phyloP scores from a whole-genome alignment of 192 early-diverging fungal genomes.

The Podila epicladia region DNA sequence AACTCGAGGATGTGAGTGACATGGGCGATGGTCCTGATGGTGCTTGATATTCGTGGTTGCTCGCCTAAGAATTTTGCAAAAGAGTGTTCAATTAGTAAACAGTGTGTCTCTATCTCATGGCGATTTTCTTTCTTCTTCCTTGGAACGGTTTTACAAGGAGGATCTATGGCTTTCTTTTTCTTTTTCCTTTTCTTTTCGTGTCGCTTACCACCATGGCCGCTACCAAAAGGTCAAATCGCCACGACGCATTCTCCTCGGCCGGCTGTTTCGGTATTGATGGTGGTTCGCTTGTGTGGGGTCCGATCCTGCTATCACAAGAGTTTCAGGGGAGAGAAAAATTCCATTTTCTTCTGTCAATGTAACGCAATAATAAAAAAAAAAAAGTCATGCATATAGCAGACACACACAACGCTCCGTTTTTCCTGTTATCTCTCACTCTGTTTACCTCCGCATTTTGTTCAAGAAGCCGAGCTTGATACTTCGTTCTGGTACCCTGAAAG shows the following conservation, averaged over 20 bases:
- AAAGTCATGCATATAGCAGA: background rate
- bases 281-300: background rate
- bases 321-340: no score
- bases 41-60: no score
- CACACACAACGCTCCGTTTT: background rate
- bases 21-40: no score
- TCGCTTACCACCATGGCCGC: conserved; percentile 13
- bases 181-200: no score
- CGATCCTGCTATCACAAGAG: background rate
- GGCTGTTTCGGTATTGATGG: background rate
- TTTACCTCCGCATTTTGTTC: conserved; percentile 50
- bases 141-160: no score
- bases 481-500: conserved; percentile 52
- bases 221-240: conserved; percentile 6
- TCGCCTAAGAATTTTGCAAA: no score
- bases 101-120: background rate
- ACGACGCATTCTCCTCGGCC: background rate
- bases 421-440: background rate
- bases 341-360: no score
- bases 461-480: conserved; percentile 55
- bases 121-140: no score
- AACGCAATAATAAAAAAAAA: background rate
- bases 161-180: no score
- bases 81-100: background rate
- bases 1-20: no score